phyloP scores from a whole-genome alignment of 208 protist species.

The Naegleria gruberi region DNA sequence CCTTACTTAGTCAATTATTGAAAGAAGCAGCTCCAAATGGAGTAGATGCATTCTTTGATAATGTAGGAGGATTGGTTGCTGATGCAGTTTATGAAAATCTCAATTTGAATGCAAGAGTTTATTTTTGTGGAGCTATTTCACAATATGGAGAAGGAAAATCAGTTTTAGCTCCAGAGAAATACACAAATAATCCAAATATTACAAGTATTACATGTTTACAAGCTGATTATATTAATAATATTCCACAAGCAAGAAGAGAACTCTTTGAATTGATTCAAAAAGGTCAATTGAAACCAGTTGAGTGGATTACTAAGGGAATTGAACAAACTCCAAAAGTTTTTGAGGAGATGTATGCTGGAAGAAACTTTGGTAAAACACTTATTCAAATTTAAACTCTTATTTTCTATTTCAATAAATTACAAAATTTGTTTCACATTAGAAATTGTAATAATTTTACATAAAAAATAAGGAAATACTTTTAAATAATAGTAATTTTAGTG shows the following conservation, averaged over 20 bases:
- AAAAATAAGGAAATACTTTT: no score
- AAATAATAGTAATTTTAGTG: no score
- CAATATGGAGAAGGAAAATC: neutral
- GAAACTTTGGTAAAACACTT: neutral
- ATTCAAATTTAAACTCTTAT: no score
- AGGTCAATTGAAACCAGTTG: neutral
- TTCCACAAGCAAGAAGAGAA: neutral
- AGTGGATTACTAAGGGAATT: neutral
- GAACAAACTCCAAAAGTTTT: neutral
- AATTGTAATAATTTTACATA: no score
- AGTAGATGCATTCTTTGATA: constrained; percentile 55
- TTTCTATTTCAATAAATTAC: no score
- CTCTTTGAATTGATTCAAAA: neutral
- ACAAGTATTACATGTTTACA: neutral
- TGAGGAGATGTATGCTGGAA: neutral
- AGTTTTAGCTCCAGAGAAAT: neutral
- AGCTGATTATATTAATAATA: neutral
- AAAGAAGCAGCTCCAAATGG: constrained; percentile 38
- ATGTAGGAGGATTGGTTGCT: constrained; percentile 43
- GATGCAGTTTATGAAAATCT: constrained; percentile 23
- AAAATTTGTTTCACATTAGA: no score
- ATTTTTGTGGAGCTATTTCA: constrained; percentile 33
- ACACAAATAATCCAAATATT: neutral
- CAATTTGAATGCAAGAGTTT: constrained; percentile 26
- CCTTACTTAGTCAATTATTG: constrained; percentile 23